These are phyloP conservation scores for Xylaria sp. DNA, from an alignment of 2,329 filamentous ascomycete genomes.

Conservation along the genomic window DNA sequence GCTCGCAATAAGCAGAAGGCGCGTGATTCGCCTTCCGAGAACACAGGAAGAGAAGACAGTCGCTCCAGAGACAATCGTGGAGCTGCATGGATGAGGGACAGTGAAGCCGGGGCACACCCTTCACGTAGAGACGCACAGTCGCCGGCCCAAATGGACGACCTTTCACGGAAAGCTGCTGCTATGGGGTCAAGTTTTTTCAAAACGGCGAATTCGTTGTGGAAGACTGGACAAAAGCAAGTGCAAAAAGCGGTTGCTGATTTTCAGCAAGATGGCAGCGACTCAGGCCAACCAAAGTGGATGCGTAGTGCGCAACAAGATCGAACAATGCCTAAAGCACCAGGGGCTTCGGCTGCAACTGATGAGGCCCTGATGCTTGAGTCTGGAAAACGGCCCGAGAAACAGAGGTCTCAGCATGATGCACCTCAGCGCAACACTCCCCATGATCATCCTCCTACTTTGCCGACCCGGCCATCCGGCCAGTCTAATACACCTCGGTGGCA, in stretches of 20 bases:
- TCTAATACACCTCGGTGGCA: constrained; percentile 70
- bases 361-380: constrained; percentile 84
- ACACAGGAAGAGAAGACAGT: constrained; percentile 53
- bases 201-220: constrained; percentile 95
- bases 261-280: constrained; percentile 75
- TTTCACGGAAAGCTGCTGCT: constrained; percentile 83
- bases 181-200: constrained; percentile 89
- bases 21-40: constrained; percentile 58
- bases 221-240: constrained; percentile 90
- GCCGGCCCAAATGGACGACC: constrained; percentile 72
- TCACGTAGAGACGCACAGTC: constrained; percentile 66
- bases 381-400: constrained; percentile 65
- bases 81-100: constrained; percentile 73
- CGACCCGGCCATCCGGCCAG: constrained; percentile 56
- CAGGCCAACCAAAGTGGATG: constrained; percentile 95
- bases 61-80: constrained; percentile 54
- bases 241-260: constrained; percentile 93
- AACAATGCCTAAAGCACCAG: constrained; percentile 50
- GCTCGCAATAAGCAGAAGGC: constrained; percentile 77
- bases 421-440: constrained; percentile 51
- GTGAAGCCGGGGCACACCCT: constrained; percentile 56
- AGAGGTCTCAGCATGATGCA: constrained; percentile 49
- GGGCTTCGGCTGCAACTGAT: constrained; percentile 65
- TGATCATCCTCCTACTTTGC: constrained; percentile 62
- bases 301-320: constrained; percentile 71